Base-by-base conservation (phyloP, 2,329 filamentous ascomycete genomes). In the Pestalotiopsis sp. region DNA sequence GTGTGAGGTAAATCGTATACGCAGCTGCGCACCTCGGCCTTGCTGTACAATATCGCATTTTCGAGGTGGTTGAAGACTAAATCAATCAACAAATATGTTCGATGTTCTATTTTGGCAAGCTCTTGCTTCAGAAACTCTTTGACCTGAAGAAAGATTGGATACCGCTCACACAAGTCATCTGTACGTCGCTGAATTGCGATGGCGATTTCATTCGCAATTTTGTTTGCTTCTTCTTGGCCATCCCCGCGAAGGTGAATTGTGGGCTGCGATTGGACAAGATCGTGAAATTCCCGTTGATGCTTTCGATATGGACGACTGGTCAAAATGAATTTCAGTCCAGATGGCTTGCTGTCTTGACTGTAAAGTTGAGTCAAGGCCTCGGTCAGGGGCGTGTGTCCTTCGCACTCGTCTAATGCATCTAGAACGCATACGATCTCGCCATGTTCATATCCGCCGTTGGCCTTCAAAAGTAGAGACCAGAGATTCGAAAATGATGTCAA, bases 371-470 rank as follows among this genome's bases (percentile, higher is more conserved):
- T 64, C 17, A 83, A 59, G 2, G 70, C 72, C 2, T 74, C 7
- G 2, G 72, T 69, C 6, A 83, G 67, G 5, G 72, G 66, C 12
- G 31, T 38, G 7, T 70, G 64, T 17, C 73, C 75, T 17, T 74
- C 62, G 67, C 82, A 84, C 71, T 84, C 81, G 63, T 84, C 82
- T 2, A 84, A 66, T 4, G 80, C 81, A 72, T 84, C 82, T 1
- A 84, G 62, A 31, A 84, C 67, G 66, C 78, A 82, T 23, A 82
- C 65, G 12, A 80, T 71, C 49, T 79, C 72, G 0, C 72, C 71
- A 0, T 66, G 67, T 4, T 70, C 49, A 0, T 66, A 4, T 36
- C 75, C 40, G 3, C 45, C 57, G 12, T 73, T 66, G 4, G 64
- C 69, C 2, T 40, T 60, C 6, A 76, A 14, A 0, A 82, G 70